Evolutionary conservation across 2,329 filamentous ascomycete genomes (phyloP), one percentile per base, ranked within the genome.

Genomic region (Fusarium caatingaense): DNA sequence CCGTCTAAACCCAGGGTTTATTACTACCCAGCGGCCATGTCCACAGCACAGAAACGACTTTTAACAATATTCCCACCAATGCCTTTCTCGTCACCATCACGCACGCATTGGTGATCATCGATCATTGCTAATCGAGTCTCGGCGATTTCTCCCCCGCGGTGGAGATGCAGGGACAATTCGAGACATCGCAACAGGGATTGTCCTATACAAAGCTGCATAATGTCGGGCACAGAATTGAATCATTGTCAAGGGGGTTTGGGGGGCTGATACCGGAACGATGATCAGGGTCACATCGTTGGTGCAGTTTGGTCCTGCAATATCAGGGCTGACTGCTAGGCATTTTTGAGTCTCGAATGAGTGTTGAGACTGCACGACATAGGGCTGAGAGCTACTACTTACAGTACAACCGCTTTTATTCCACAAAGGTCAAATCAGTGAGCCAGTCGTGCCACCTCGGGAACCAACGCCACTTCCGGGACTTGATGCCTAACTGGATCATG

Each of bases 81-180:
- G 32, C 37, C 18, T 20, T 44, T 28, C 34, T 34, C 20, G 18
- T 55, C 30, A 18, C 21, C 13, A 25, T 27, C 37, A 58, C 18
- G 8, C 47, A 51, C 21, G 8, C 20, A 41, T n/a, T 21, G 23
- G 9, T 46, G 15, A 49, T 28, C 44, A 40, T 56, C n/a, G 16
- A 21, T 21, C 20, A 44, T 20, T 50, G 16, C 44, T 37, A 50
- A 61, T n/a, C 37, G 34, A 51, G n/a, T 50, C 13, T 27, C 20
- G 16, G 11, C n/a, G 23, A 41, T 27, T 46, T 25, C 34, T 32
- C 28, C 40, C 37, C 47, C 46, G 23, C 41, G 9, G 41, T 46
- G 32, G 60, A 64, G 62, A 64, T 65, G 25, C 40, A 58, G n/a
- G 60, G 50, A 37, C 46, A 40, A 9, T 50, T 50, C 30, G 37